Base-by-base conservation (phyloP, 495 filamentous ascomycete genomes). In the Aspergillus sparsus region DNA sequence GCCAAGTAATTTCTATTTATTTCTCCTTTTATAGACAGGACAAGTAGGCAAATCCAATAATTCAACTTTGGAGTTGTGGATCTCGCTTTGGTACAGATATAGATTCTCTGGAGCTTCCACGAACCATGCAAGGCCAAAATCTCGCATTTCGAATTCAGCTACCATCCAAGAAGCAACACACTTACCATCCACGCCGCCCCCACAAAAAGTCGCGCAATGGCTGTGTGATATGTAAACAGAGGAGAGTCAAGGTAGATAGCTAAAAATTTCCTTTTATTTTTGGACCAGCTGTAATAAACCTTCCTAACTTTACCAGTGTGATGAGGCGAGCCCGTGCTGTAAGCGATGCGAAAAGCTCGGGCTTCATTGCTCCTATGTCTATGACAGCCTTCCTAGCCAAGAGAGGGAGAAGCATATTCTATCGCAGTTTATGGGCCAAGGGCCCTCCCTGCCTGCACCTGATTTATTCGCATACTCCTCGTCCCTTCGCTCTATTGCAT, bases 121-220 rank as follows among this genome's bases (percentile, higher is more conserved):
- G 62, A 65, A 37, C 57, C 52, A 60, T 69, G 65, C 66, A 71
- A 51, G 67, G 73, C 41, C 67, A 71, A 46, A 66, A 66, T 55
- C 60, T 63, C 50, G 58, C 70, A 33, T 70, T 74, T 46, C 67
- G 68, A 18, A 53, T 71, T 13, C 60, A 68, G 8, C 62, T 66
- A 51, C 61, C 65, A 2, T 12, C 46, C 8, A 39, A 49, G 32
- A 18, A 41, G 13, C 57, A 32, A 12, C 62, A 49, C 44, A 63
- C 67, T 56, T 74, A 67, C 52, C 71, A 76, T 55, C 37, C 74
- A 45, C 71, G 72, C 15, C 66, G 71, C 34, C 41, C 71, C 5
- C 79, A 79, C 64, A 73, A 71, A 53, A 77, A 77, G 62, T 82
- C 80, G 32, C 74, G 78, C 31, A 68, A 49, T 49, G 78, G 80